Conservation (phyloP, 1,284 basidiomycete species). For the Mycena sp. region DNA sequence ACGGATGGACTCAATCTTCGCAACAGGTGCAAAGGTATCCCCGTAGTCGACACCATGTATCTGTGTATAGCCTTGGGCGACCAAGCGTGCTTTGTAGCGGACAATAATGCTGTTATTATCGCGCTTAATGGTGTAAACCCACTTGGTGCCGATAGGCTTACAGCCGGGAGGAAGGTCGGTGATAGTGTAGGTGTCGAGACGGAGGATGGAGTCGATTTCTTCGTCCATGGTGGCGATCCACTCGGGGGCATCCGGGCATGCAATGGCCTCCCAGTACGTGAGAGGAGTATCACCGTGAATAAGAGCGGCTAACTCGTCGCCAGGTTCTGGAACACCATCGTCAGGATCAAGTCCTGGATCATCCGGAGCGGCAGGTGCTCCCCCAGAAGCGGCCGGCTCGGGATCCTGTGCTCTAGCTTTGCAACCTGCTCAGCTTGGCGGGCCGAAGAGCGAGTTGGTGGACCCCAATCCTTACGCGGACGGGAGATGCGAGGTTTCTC, state of each 20-base stretch:
- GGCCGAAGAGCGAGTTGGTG: not conserved
- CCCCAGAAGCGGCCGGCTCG: not conserved
- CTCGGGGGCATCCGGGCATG: constrained; percentile 6
- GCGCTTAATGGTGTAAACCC: constrained; percentile 48
- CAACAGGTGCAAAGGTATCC: constrained; percentile 44
- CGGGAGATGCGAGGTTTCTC: constrained; percentile 3
- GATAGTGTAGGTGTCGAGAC: constrained; percentile 38
- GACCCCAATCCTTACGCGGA: constrained; percentile 8
- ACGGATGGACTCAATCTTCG: constrained; percentile 36
- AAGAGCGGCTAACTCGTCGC: not conserved
- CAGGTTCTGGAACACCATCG: not conserved
- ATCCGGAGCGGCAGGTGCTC: not conserved
- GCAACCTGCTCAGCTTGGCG: not conserved
- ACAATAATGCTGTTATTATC: constrained; percentile 41
- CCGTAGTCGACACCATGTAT: constrained; percentile 47
- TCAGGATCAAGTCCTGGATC: not conserved
- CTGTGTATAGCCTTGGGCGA: constrained; percentile 52
- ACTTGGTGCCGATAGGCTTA: constrained; percentile 40
- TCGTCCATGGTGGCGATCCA: constrained; percentile 43
- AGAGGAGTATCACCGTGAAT: too few species aligned
- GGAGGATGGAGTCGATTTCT: constrained; percentile 36
- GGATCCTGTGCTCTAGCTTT: not conserved
- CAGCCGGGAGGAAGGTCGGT: constrained; percentile 31
- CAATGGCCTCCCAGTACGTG: not conserved
- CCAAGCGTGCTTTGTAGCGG: constrained; percentile 48